These are phyloP conservation scores for Tulasnella sp. DNA, from an alignment of 768 basidiomycete genomes.

Conservation along the genomic window DNA sequence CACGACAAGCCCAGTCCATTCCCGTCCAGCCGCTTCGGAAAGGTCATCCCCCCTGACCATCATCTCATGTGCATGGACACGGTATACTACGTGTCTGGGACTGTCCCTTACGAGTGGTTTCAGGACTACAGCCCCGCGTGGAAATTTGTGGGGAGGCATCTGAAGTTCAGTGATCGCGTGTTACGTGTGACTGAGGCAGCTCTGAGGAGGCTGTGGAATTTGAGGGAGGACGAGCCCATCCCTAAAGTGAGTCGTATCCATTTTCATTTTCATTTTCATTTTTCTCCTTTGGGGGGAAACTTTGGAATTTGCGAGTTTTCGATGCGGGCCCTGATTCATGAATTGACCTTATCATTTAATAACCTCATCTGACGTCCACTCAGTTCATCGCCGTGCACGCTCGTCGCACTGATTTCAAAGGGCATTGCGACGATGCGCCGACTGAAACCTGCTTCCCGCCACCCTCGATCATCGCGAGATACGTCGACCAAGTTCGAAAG, in stretches of 20 bases:
- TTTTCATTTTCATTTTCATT: no score
- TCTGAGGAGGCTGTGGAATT: constrained; percentile 5
- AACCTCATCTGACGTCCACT: not conserved
- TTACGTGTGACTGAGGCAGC: constrained; percentile 1
- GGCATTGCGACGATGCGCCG: not conserved
- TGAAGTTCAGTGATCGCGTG: not conserved
- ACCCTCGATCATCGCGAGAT: not conserved
- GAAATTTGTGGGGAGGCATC: constrained; percentile 12
- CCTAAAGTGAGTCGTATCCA: not conserved
- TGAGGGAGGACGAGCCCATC: not conserved
- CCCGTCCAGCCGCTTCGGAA: not conserved
- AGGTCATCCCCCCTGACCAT: constrained; percentile 4
- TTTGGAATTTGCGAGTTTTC: no score
- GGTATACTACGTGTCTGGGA: constrained; percentile 1
- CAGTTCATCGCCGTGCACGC: constrained; percentile 11
- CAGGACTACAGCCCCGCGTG: constrained; percentile 10
- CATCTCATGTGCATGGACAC: constrained; percentile 14
- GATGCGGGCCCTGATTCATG: not conserved
- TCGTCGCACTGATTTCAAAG: constrained; percentile 1
- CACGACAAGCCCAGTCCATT: not conserved
- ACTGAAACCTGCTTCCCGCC: not conserved
- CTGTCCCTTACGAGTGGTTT: constrained; percentile 2
- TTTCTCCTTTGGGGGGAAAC: no score
- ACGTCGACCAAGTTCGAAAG: no score
- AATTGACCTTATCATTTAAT: not conserved